Conservation (phyloP, 2,329 filamentous ascomycete genomes). For the Penicillium brasilianum region DNA sequence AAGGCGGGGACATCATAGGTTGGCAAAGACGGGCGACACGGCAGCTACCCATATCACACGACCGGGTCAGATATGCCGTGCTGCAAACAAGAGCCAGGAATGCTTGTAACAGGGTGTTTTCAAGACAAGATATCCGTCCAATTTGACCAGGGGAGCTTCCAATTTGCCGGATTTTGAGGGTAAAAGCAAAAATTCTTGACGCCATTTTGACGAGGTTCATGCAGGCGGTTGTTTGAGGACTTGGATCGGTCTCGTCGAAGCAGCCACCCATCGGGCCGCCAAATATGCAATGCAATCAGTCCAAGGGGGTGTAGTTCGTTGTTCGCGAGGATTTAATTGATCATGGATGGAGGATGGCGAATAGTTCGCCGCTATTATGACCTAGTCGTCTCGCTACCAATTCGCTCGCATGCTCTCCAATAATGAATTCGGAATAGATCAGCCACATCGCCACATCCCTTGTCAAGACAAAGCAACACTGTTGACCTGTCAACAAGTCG, state of each 20-base stretch:
- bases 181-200: conserved; percentile 67
- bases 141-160: conserved; percentile 75
- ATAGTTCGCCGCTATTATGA: not conserved
- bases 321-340: not conserved
- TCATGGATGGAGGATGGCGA: not conserved
- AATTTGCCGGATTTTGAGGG: conserved; percentile 83
- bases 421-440: not conserved
- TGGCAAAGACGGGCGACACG: conserved; percentile 61
- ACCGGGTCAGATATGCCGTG: conserved; percentile 8
- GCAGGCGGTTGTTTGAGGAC: conserved; percentile 69
- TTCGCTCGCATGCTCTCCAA: not conserved
- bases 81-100: not conserved
- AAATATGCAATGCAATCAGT: conserved; percentile 55
- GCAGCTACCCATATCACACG: conserved; percentile 27
- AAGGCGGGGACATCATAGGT: conserved; percentile 43
- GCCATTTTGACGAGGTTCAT: conserved; percentile 67
- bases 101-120: not conserved
- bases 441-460: not conserved
- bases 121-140: conserved; percentile 48
- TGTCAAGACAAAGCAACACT: not conserved
- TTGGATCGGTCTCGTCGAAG: conserved; percentile 75
- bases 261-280: conserved; percentile 73
- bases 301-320: too few relatives aligned
- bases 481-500: not conserved
- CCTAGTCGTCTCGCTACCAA: too few relatives aligned